Conservation (phyloP, 2,329 filamentous ascomycete species). For the Helicocarpus griseus region DNA sequence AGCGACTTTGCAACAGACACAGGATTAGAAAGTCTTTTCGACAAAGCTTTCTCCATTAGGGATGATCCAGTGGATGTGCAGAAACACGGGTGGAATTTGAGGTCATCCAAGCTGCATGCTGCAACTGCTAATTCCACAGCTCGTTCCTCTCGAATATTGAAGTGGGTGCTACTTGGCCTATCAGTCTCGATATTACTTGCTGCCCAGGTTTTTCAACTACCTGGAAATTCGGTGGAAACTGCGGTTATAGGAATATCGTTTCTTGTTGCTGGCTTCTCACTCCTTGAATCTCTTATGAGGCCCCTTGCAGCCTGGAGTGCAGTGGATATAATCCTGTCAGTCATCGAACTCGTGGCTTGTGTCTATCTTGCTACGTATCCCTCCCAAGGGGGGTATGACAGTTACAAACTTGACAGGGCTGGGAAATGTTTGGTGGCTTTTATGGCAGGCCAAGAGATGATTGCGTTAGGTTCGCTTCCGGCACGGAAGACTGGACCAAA, state of each 20-base stretch:
- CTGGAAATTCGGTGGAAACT: conserved; percentile 29
- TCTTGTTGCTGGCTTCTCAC: conserved; percentile 30
- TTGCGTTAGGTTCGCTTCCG: conserved; percentile 21
- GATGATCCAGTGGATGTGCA: conserved; percentile 23
- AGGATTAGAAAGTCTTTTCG: conserved; percentile 38
- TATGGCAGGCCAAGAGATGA: conserved; percentile 30
- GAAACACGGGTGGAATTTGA: conserved; percentile 12
- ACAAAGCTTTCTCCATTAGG: conserved; percentile 33
- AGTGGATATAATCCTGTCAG: conserved; percentile 29
- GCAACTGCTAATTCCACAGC: not conserved
- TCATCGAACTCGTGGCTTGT: conserved; percentile 29
- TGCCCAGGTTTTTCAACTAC: conserved; percentile 24
- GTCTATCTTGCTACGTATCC: conserved; percentile 29
- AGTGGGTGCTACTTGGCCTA: conserved; percentile 8
- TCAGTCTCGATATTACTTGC: conserved; percentile 25
- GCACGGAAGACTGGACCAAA: not conserved
- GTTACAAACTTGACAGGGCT: conserved; percentile 29
- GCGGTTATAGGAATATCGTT: conserved; percentile 29
- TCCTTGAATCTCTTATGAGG: conserved; percentile 28
- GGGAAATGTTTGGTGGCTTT: conserved; percentile 30
- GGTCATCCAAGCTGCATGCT: not conserved
- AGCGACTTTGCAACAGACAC: conserved; percentile 34
- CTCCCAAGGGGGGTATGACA: conserved; percentile 20
- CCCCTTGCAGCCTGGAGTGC: conserved; percentile 30
- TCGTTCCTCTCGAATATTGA: conserved; percentile 6